Evolutionary conservation across 306 rosid genomes (phyloP), one percentile per base, ranked within the genome.

Genomic region (Dalbergia oliveri): DNA sequence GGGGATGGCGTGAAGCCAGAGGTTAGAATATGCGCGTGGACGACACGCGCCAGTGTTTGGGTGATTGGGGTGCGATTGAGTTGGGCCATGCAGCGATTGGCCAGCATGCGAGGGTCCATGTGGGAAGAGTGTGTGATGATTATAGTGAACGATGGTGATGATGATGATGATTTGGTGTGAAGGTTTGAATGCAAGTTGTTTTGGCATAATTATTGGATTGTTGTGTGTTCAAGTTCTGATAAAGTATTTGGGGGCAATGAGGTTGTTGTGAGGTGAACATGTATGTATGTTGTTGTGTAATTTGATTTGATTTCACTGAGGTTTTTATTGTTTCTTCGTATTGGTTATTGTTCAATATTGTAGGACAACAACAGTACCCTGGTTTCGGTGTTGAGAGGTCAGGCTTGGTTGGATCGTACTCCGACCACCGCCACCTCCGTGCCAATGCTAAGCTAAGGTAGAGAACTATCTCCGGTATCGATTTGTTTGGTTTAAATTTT

Each of bases 1-100:
- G 82, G 79, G 66, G 83, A 77, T 21, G 92, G 89, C 15, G 37
- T 85, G 90, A 87, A 88, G 45, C 93, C 91, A 56, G 87, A 87
- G 71, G 87, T 78, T 26, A 89, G 47, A 69, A 87, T 87, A 76
- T 87, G 88, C 44, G 88, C 90, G 19, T 89, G 93, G 82, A 84
- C 72, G 50, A 84, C 79, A 43, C 87, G 92, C 13, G 89, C 88
- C 21, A 81, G 14, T 66, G 86, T 56, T 41, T 79, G 65, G 26
- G 85, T 80, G 39, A 58, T 4, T 45, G 82, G 77, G 21, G 54
- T 53, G 66, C 63, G 71, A 23, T 68, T 78, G 75, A 88, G 84
- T 56, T 75, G 89, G 13, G 87, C 76, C 4, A 89, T 75, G 69
- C 79, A 90, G n/a, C 77, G 88, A 78, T 76, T 79, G 72, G 89